Evolutionary conservation across 2,329 filamentous ascomycete genomes (phyloP).

Genomic region (Neurospora sp.): DNA sequence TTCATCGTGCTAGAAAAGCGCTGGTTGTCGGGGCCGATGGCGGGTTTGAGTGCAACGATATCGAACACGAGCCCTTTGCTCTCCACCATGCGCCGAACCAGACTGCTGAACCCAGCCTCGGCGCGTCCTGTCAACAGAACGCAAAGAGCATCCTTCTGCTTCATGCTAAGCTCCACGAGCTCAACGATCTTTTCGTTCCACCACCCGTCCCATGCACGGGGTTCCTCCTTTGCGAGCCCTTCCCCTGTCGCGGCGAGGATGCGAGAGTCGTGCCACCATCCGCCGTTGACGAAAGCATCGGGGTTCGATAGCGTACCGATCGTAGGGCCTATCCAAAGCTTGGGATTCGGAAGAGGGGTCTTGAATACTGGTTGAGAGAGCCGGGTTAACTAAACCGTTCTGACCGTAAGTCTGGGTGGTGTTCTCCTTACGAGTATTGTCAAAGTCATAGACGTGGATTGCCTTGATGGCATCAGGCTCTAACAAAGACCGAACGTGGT

Average conservation of each 20-base stretch:
- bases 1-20: slow-evolving; percentile 73
- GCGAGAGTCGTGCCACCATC: slow-evolving; percentile 93
- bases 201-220: slow-evolving; percentile 79
- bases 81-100: slow-evolving; percentile 70
- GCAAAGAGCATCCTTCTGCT: slow-evolving; percentile 74
- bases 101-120: slow-evolving; percentile 64
- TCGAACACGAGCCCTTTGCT: slow-evolving; percentile 80
- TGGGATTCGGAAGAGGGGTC: slow-evolving; percentile 79
- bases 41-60: slow-evolving; percentile 78
- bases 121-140: slow-evolving; percentile 81
- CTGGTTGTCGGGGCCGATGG: slow-evolving; percentile 69
- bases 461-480: slow-evolving; percentile 60
- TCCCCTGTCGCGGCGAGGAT: slow-evolving; percentile 81
- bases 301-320: slow-evolving; percentile 67
- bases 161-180: slow-evolving; percentile 68
- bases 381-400: not conserved
- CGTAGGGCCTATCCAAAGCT: slow-evolving; percentile 73
- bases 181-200: slow-evolving; percentile 90
- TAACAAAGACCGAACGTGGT: slow-evolving; percentile 19
- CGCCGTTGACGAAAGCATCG: slow-evolving; percentile 69
- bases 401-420: not conserved
- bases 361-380: slow-evolving; percentile 59
- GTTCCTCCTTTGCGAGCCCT: slow-evolving; percentile 72
- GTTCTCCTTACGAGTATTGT: slow-evolving; percentile 68
- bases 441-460: slow-evolving; percentile 94